These are phyloP conservation scores for Zygosaccharomyces kombuchaensis DNA, from an alignment of 805 yeast genomes.

Conservation along the genomic window DNA sequence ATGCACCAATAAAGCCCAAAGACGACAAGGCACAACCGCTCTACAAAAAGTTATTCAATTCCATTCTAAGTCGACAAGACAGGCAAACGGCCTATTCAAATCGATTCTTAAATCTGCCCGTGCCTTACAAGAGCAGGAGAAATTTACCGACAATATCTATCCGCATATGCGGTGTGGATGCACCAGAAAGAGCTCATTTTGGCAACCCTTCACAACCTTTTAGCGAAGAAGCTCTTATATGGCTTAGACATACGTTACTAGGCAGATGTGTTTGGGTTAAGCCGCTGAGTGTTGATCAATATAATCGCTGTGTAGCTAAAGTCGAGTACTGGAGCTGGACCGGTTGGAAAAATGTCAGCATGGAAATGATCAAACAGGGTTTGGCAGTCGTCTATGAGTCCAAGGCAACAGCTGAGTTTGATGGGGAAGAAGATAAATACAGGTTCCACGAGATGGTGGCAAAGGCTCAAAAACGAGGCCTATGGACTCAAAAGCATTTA, in stretches of 20 bases:
- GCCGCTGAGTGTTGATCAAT: slow-evolving; percentile 82
- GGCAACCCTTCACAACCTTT: slow-evolving; percentile 90
- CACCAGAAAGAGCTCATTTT: slow-evolving; percentile 92
- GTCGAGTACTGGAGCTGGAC: slow-evolving; percentile 52
- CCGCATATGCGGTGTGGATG: slow-evolving; percentile 89
- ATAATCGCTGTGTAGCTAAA: slow-evolving; percentile 80
- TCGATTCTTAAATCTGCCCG: slow-evolving; percentile 25
- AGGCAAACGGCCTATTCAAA: slow-evolving; percentile 18
- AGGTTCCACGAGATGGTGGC: slow-evolving; percentile 58
- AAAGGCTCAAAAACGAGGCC: slow-evolving; percentile 51
- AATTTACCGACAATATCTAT: slow-evolving; percentile 60
- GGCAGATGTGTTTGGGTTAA: slow-evolving; percentile 69
- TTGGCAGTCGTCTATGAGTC: slow-evolving; percentile 87
- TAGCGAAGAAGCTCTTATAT: slow-evolving; percentile 75
- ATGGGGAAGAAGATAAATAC: slow-evolving; percentile 63
- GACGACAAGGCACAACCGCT: neutral
- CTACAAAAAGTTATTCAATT: slow-evolving; percentile 6
- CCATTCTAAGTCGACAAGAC: slow-evolving; percentile 5
- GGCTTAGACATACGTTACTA: slow-evolving; percentile 64
- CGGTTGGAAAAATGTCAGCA: slow-evolving; percentile 75
- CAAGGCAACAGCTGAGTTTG: slow-evolving; percentile 77
- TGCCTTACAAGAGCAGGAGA: slow-evolving; percentile 29
- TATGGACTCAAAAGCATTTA: slow-evolving; percentile 59
- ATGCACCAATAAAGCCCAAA: neutral
- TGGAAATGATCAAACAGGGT: slow-evolving; percentile 81